phyloP scores from a whole-genome alignment of 1,284 basidiomycete genomes.

The Rhodotorula sp. region DNA sequence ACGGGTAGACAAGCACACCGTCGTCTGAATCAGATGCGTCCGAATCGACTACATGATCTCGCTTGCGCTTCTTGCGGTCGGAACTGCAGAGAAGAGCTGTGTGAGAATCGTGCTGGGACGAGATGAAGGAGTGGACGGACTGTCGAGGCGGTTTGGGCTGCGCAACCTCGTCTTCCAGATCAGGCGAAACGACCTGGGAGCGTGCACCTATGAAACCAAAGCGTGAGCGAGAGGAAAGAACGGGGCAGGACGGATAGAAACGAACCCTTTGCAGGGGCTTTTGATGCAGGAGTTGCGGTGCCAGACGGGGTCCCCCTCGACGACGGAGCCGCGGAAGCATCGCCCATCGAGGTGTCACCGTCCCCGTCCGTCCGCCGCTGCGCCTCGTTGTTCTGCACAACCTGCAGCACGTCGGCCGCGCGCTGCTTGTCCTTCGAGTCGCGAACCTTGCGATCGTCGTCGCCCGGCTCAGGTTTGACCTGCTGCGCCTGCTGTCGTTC shows the following conservation, averaged over 20 bases:
- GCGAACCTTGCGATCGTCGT: neutral
- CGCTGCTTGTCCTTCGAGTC: slow-evolving; percentile 8
- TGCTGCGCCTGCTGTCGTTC: neutral
- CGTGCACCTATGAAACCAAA: neutral
- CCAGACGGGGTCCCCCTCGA: neutral
- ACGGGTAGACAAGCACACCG: neutral
- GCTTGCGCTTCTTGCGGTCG: slow-evolving; percentile 42
- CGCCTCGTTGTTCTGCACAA: slow-evolving; percentile 12
- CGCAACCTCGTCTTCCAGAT: slow-evolving; percentile 30
- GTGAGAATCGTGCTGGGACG: rapidly evolving
- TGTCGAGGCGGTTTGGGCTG: slow-evolving; percentile 34
- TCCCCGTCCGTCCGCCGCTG: neutral
- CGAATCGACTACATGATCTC: slow-evolving; percentile 35
- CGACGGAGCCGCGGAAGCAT: neutral
- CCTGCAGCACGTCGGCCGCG: slow-evolving; percentile 1
- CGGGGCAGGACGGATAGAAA: too few relatives aligned
- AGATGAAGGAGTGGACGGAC: neutral
- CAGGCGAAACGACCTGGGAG: slow-evolving; percentile 9
- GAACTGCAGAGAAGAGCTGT: neutral
- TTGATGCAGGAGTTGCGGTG: neutral
- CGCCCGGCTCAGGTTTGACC: neutral
- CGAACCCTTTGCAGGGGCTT: slow-evolving; percentile 4
- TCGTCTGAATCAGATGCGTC: slow-evolving; percentile 35
- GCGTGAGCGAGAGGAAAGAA: neutral
- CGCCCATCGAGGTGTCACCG: slow-evolving; percentile 15